Percentiles rank a stretch among this genome's conserved stretches.
These are phyloP conservation scores for Macroventuria anomochaeta DNA, from an alignment of 2,329 filamentous ascomycete genomes.

Conservation along the genomic window DNA sequence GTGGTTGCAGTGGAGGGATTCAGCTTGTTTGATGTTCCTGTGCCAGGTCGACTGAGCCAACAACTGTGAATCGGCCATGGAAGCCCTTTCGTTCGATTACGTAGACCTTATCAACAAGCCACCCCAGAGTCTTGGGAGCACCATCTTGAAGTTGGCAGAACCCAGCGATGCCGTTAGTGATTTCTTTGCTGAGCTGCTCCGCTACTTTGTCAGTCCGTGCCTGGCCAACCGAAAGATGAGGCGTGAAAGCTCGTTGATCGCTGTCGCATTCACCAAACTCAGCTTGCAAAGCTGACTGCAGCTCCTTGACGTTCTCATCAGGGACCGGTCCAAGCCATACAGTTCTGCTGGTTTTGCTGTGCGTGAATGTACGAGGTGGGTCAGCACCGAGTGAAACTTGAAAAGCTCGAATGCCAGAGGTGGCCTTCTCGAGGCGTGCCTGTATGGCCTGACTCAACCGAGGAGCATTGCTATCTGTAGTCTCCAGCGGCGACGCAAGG, in stretches of 20 bases:
- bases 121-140: conserved; percentile 22
- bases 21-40: conserved; percentile 5
- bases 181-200: conserved; percentile 22
- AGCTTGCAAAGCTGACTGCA: conserved; percentile 36
- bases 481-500: conserved; percentile 28
- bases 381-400: conserved; percentile 30
- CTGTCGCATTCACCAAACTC: conserved; percentile 35
- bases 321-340: conserved; percentile 35
- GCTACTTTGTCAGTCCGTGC: conserved; percentile 21
- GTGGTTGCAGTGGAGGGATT: neutral
- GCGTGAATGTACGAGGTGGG: conserved; percentile 25
- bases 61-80: conserved; percentile 34
- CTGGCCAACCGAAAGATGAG: conserved; percentile 40
- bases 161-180: conserved; percentile 21
- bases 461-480: conserved; percentile 3
- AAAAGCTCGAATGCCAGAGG: conserved; percentile 26
- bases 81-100: conserved; percentile 37
- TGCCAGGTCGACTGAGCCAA: conserved; percentile 25
- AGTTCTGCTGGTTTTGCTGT: conserved; percentile 29
- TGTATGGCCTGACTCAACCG: conserved; percentile 29
- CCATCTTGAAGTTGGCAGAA: neutral
- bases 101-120: conserved; percentile 35
- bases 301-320: conserved; percentile 15
- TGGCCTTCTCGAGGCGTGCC: conserved; percentile 28
- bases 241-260: conserved; percentile 30